Percentiles rank a stretch among this genome's conserved stretches.
These are phyloP conservation scores for Microcos paniculata DNA, from an alignment of 345 rosid species.

Conservation along the genomic window DNA sequence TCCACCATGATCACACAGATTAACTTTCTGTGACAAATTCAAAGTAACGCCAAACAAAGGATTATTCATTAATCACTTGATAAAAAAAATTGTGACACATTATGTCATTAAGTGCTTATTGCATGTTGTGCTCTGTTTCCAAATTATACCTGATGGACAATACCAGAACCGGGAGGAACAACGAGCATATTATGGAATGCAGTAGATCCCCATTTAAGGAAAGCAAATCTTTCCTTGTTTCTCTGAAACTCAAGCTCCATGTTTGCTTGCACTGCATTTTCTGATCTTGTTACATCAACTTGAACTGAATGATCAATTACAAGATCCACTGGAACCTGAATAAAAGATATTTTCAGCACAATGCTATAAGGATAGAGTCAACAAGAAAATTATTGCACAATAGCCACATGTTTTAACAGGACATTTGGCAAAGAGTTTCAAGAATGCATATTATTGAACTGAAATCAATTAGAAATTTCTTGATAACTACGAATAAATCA, in stretches of 20 bases:
- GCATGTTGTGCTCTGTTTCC: conserved; percentile 10
- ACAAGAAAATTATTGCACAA: background rate
- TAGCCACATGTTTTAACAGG: background rate
- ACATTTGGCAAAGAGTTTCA: background rate
- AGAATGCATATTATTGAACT: background rate
- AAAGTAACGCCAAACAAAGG: background rate
- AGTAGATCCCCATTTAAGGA: conserved; percentile 95
- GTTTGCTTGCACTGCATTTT: conserved; percentile 93
- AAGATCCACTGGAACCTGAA: conserved; percentile 96
- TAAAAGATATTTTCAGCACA: background rate
- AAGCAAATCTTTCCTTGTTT: conserved; percentile 96
- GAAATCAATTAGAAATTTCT: background rate
- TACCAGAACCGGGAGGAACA: conserved; percentile 99
- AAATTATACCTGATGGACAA: conserved; percentile 91
- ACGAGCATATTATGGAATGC: conserved; percentile 97
- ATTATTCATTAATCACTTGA: background rate
- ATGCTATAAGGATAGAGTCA: background rate
- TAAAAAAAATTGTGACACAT: background rate
- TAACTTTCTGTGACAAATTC: background rate
- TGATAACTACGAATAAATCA: background rate
- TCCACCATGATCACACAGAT: background rate
- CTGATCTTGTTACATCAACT: conserved; percentile 93
- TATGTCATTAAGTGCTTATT: background rate
- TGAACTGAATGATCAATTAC: conserved; percentile 99
- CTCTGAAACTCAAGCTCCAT: conserved; percentile 96